Base-by-base conservation (phyloP, 225 moss, liverwort and hornwort genomes). In the Sphagnum tenellum region DNA sequence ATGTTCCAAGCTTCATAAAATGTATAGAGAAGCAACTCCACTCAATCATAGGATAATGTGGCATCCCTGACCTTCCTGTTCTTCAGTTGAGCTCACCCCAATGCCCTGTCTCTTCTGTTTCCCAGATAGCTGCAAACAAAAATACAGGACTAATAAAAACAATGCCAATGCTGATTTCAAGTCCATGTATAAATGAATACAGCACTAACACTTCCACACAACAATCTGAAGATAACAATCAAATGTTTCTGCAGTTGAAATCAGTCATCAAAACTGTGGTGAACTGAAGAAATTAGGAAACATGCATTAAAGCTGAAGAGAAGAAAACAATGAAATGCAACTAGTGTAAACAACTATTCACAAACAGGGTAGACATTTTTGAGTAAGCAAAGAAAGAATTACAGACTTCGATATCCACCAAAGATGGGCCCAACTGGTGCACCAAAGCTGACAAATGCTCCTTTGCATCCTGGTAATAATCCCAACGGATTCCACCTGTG, bases 391-490 rank as follows among this genome's bases (percentile, higher is more conserved):
- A 58, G n/a, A 44, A 9, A 55, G 10, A 44, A 68, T 44, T 11
- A 75, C 81, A 60, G 67, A 96, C 92, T 78, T 96, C 92, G 64
- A 96, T 80, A 77, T 96, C 96, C 77, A 90, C 90, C 80, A 89
- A 74, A 54, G 96, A 89, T 60, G 92, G 96, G 60, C 95, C 95
- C 79, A 96, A 72, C 66, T 90, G 86, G 70, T 84, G 83, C 66
- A 87, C 98, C 77, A 98, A 78, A 59, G 93, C 98, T 76, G 90
- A 90, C 67, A 98, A 79, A 77, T 87, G 90, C 76, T 93, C 98
- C 86, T 90, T 98, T 14, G 93, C 98, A 70, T 98, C 98, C 98
- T 96, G 89, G 67, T 14, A 45, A 29, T 12, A 62, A 29, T 29
- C 29, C 29, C 29, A 29, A 29, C 29, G 1, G 29, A 29, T 29